Percentiles rank a stretch among this genome's conserved stretches.
These are phyloP conservation scores for Mycena olivaceomarginata DNA, from an alignment of 768 basidiomycete species.

Conservation along the genomic window DNA sequence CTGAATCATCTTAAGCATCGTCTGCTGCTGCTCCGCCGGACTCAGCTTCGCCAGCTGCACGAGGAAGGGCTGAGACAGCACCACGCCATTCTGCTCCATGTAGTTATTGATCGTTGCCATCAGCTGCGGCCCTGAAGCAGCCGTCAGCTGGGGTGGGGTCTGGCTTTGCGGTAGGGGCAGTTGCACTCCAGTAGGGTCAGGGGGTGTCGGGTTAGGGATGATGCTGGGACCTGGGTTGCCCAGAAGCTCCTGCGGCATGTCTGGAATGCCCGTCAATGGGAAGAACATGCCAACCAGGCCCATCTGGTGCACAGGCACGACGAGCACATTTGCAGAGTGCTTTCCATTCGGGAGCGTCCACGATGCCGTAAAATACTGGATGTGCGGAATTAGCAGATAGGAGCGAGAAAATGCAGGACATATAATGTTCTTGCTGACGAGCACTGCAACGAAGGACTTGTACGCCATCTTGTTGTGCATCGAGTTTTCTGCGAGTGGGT, in stretches of 20 bases:
- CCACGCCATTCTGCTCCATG: no score
- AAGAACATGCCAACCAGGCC: slow-evolving; percentile 69
- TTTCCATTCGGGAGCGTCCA: slow-evolving; percentile 67
- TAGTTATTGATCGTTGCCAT: no score
- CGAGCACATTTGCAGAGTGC: slow-evolving; percentile 66
- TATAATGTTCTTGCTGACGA: slow-evolving; percentile 68
- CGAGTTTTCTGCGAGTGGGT: slow-evolving; percentile 49
- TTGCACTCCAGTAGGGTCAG: neutral
- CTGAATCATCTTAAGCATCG: no score
- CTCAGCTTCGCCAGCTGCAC: no score
- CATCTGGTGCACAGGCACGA: slow-evolving; percentile 61
- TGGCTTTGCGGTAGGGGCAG: neutral
- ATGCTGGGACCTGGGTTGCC: slow-evolving; percentile 21
- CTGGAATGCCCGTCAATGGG: slow-evolving; percentile 70
- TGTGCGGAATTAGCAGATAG: neutral
- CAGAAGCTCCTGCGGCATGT: slow-evolving; percentile 61
- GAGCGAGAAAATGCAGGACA: slow-evolving; percentile 44
- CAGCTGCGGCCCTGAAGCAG: slow-evolving; percentile 1
- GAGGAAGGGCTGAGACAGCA: no score
- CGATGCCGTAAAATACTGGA: slow-evolving; percentile 70
- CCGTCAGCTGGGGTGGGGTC: slow-evolving; percentile 12
- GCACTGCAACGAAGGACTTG: slow-evolving; percentile 61
- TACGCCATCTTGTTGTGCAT: slow-evolving; percentile 69
- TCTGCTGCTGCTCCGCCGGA: no score
- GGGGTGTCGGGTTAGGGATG: slow-evolving; percentile 28